Base-by-base conservation (phyloP, 805 yeast species). In the Cyberlindnera nakhonratchasimensis region DNA sequence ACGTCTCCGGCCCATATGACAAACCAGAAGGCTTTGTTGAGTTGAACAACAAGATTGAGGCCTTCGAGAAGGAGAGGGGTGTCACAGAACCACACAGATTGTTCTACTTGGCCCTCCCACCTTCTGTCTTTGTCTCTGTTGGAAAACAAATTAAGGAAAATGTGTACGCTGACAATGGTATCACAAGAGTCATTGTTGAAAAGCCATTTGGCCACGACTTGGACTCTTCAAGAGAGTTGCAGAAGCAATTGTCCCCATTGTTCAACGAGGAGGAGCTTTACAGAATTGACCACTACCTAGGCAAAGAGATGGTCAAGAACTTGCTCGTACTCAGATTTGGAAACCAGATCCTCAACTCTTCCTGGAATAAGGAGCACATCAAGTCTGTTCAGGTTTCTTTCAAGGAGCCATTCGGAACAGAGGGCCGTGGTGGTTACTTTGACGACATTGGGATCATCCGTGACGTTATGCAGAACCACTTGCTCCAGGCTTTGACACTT, bases 361-460 rank as follows among this genome's bases (percentile, higher is more conserved):
- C 85, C 42, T 93, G 97, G 97, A 83, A 85, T 70, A 81, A 74
- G 62, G 76, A 85, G 50, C 83, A 77, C 65, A 80, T 93, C 59
- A 74, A 79, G 48, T 77, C 82, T 29, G 81, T 93, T 48, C 96
- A 91, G 71, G 80, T 93, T 53, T 77, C 91, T 12, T 91, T 93
- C 74, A 93, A 93, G 71, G 99, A 93, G 70, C 87, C 93, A n/a
- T 93, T 93, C 57, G 99, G 99, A 42, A 93, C 99, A 30, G 96
- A 93, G 69, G 99, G 99, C 43, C 80, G 99, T 63, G 99, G 99
- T 54, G 99, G 99, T 29, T 93, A 93, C 71, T 93, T 93, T 60
- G 98, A 93, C 67, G 72, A 75, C 42, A 88, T 90, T 58, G 99
- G 99, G 45, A 93, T 93, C 61, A 86, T 93, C 54, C 80, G 99